Evolutionary conservation across 805 yeast genomes (phyloP), one percentile per base, ranked within the genome.

Genomic region (Danielozyma ontarioensis): DNA sequence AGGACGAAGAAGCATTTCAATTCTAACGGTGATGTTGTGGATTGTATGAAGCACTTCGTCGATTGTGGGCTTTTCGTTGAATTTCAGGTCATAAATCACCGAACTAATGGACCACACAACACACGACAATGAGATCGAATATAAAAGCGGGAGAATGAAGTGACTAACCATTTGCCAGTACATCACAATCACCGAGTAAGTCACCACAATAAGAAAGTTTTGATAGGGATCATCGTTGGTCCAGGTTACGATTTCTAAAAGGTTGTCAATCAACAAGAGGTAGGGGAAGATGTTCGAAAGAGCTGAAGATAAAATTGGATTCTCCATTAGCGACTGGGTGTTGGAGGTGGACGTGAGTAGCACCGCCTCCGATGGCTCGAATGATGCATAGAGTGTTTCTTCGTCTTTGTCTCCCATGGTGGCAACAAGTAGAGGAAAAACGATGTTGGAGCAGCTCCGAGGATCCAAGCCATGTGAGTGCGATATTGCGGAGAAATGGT

Each of bases 201-300:
- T 39, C 4, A 64, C 63, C 21, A 72, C 55, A 1, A 64, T 24
- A 5, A 74, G 45, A 35, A 72, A 63, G 42, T 73, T 75, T 38
- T 58, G 58, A 42, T 69, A 72, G 7, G 69, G 65, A 34, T 72
- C 73, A 4, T 62, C 69, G 37, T 72, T 72, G 1, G 81, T 74
- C 81, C 81, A 75, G 1, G 80, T 73, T 14, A 73, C 39, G 11
- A 70, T 49, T 25, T 70, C 70, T 13, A 75, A 48, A 5, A 64
- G 35, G 27, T 60, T 53, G 46, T 75, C 78, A 4, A 68, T 47
- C 15, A 74, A 43, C 12, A 71, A 46, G 21, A 75, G 51, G 36
- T 67, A 55, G 1, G 80, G 80, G 39, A 70, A 73, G 19, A 68
- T 59, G 27, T 67, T 57, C 24, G 72, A 60, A 18, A 75, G 55